These are phyloP conservation scores for Ogataea trehaloabstinens DNA, from an alignment of 805 yeast genomes.

Conservation along the genomic window DNA sequence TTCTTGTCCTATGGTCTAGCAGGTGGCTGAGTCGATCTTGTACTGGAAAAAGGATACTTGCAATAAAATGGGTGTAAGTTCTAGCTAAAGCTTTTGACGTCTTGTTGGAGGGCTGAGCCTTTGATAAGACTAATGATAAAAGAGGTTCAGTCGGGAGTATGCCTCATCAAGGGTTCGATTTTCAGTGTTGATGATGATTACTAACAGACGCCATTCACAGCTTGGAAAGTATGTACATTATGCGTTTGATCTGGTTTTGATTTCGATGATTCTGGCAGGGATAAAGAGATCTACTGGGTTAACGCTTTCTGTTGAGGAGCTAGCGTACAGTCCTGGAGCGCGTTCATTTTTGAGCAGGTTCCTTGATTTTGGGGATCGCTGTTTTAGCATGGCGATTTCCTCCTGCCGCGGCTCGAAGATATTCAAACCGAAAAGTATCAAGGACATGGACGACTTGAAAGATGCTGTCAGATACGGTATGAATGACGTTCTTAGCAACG, in stretches of 20 bases:
- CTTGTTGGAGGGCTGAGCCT: no score
- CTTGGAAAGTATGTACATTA: constrained; percentile 68
- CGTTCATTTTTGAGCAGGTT: constrained; percentile 44
- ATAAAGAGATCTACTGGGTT: constrained; percentile 81
- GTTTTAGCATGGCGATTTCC: constrained; percentile 49
- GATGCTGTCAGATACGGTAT: constrained; percentile 30
- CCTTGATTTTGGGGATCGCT: constrained; percentile 58
- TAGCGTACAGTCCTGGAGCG: constrained; percentile 47
- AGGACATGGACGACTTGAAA: constrained; percentile 27
- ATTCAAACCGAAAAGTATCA: constrained; percentile 41
- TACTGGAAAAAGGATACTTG: no score
- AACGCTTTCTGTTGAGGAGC: constrained; percentile 24
- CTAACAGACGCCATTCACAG: no score
- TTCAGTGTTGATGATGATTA: no score
- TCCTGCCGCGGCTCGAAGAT: constrained; percentile 46
- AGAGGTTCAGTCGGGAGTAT: no score
- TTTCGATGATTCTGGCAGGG: constrained; percentile 84
- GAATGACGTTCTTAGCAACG: constrained; percentile 25
- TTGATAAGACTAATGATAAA: no score
- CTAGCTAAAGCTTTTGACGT: no score
- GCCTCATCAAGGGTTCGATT: no score
- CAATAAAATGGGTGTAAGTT: no score
- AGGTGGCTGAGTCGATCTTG: no score
- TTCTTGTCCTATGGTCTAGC: no score
- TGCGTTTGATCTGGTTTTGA: constrained; percentile 71